Evolutionary conservation across 495 filamentous ascomycete genomes (phyloP).

Genomic region (Annulohypoxylon nitens): DNA sequence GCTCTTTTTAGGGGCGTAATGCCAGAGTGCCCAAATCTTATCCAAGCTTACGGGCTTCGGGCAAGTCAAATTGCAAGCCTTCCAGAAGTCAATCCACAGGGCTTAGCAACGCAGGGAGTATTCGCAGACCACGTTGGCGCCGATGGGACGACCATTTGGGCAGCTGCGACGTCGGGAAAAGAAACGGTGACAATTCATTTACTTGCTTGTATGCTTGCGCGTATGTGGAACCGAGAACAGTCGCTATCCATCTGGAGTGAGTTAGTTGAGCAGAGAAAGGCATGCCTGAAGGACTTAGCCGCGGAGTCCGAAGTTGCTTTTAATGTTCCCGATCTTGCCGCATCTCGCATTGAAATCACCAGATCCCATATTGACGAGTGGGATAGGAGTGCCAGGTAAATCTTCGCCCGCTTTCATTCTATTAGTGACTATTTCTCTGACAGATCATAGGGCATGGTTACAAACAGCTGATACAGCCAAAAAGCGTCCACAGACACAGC

Average conservation of each 20-base stretch:
- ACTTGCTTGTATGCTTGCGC: constrained; percentile 58
- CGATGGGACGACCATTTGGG: constrained; percentile 54
- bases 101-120: constrained; percentile 13
- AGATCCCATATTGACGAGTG: constrained; percentile 50
- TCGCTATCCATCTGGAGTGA: constrained; percentile 55
- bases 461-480: constrained; percentile 45
- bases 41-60: constrained; percentile 48
- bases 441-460: constrained; percentile 47
- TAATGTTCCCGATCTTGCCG: not conserved
- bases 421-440: not conserved
- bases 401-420: not conserved
- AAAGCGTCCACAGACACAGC: constrained; percentile 27
- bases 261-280: constrained; percentile 22
- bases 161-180: constrained; percentile 55
- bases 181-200: constrained; percentile 52
- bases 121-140: constrained; percentile 48
- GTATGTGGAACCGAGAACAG: constrained; percentile 43
- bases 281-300: not conserved
- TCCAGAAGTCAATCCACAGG: not conserved
- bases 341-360: constrained; percentile 29
- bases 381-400: constrained; percentile 53
- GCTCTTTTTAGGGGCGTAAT: constrained; percentile 48
- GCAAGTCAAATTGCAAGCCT: constrained; percentile 41
- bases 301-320: not conserved
- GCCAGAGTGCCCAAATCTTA: constrained; percentile 31